Percentiles rank a stretch among this genome's conserved stretches.
Conservation (phyloP, 2,329 filamentous ascomycete genomes). For the Penicillium sp. region DNA sequence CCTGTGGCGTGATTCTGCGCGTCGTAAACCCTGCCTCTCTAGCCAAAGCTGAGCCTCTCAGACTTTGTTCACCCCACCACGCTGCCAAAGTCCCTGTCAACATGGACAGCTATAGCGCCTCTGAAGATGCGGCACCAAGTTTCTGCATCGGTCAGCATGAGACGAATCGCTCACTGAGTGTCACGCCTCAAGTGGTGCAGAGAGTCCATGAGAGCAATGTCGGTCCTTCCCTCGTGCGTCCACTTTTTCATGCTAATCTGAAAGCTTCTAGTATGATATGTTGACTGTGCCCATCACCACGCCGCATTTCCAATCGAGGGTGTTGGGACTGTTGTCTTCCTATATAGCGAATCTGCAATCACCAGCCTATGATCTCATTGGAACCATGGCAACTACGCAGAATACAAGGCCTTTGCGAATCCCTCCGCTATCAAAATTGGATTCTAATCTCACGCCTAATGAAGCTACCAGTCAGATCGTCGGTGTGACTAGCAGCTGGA, state of each 20-base stretch:
- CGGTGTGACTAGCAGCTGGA: slow-evolving; percentile 83
- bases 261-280: slow-evolving; percentile 59
- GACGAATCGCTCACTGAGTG: slow-evolving; percentile 49
- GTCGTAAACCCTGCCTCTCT: not conserved
- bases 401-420: slow-evolving; percentile 43
- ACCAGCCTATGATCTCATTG: slow-evolving; percentile 32
- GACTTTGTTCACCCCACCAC: no score
- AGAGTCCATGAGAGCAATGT: slow-evolving; percentile 58
- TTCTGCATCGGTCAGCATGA: slow-evolving; percentile 65
- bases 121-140: slow-evolving; percentile 42
- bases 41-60: not conserved
- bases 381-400: slow-evolving; percentile 40
- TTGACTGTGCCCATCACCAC: slow-evolving; percentile 62
- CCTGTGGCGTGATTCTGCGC: not conserved
- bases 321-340: slow-evolving; percentile 53
- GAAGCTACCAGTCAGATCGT: slow-evolving; percentile 79
- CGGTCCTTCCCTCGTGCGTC: slow-evolving; percentile 13
- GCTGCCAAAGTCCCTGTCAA: slow-evolving; percentile 10
- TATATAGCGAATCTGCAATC: slow-evolving; percentile 49
- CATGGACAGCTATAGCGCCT: slow-evolving; percentile 34
- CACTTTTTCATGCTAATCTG: slow-evolving; percentile 10
- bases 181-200: slow-evolving; percentile 51
- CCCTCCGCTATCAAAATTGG: slow-evolving; percentile 41
- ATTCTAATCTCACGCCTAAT: slow-evolving; percentile 68
- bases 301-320: slow-evolving; percentile 57